These are phyloP conservation scores for Schoenoplectus tabernaemontani DNA, from an alignment of 202 grass and related monocot species.

Conservation along the genomic window DNA sequence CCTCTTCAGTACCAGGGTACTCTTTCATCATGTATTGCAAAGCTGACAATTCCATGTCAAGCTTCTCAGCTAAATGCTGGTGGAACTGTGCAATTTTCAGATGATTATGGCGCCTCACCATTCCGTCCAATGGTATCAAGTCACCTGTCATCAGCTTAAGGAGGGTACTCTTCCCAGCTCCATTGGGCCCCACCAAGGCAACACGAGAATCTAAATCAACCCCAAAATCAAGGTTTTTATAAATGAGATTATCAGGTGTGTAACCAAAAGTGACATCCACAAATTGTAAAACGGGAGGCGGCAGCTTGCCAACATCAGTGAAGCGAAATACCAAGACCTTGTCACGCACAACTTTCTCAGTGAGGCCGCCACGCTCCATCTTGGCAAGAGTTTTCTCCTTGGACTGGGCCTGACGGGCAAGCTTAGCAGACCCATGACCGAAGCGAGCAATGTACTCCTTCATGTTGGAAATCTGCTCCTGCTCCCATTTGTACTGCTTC, in stretches of 20 bases:
- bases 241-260: conserved; percentile 65
- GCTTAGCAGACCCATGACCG: conserved; percentile 89
- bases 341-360: conserved; percentile 63
- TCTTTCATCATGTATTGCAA: conserved; percentile 74
- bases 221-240: conserved; percentile 79
- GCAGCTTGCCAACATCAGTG: conserved; percentile 74
- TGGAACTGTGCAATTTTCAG: conserved; percentile 79
- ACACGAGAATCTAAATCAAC: conserved; percentile 85
- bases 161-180: conserved; percentile 83
- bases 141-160: conserved; percentile 93
- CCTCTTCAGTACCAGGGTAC: conserved; percentile 83
- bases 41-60: conserved; percentile 71
- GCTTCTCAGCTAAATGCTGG: conserved; percentile 76
- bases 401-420: conserved; percentile 82
- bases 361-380: conserved; percentile 87
- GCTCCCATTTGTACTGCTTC: conserved; percentile 96
- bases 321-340: conserved; percentile 65
- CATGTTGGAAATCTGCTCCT: conserved; percentile 78
- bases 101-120: conserved; percentile 94
- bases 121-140: conserved; percentile 54
- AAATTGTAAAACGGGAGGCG: conserved; percentile 83
- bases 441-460: conserved; percentile 92
- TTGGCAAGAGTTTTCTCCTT: conserved; percentile 96
- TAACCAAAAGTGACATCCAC: conserved; percentile 90
- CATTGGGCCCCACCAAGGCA: conserved; percentile 76